Evolutionary conservation across 768 basidiomycete genomes (phyloP), one percentile per base, ranked within the genome.

Genomic region (Rhizopogon vulgaris): DNA sequence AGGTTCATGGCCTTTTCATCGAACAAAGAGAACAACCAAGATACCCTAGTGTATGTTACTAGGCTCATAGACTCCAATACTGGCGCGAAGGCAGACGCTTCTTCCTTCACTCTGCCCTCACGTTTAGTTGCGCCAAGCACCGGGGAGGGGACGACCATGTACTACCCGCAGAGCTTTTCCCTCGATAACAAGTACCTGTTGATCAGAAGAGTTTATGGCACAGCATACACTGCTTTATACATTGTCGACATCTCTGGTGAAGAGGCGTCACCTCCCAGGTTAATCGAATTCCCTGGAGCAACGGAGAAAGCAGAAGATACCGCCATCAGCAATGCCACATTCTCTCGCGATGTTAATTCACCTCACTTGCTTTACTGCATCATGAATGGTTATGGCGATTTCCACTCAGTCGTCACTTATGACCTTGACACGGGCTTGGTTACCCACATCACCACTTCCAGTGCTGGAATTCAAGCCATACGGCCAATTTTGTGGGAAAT

Each of bases 341-440:
- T 73, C 51, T 73, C 72, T 18, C 60, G 61, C 11, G 60, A 73
- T 50, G 60, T 61, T 10, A 48, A 52, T 2, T 58, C 53, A 37
- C 62, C 70, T 9, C 61, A 71, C 40, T 25, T 70, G 1, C 32
- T 63, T 12, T 73, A 75, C 48, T 18, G 72, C 49, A 51, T 63
- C 49, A 71, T 70, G 9, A 58, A 69, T 41, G 73, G 69, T 3
- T 75, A 69, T 49, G 68, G 74, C 14, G 69, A 76, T 49, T 73
- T 73, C 43, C 24, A 54, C 4, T 64, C 73, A 2, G 55, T 74
- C n/a, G 52, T 73, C 32, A 51, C 59, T 11, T 74, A 71, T 27
- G 65, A 74, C 49, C 58, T 66, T 14, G 38, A 57, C 37, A 59
- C 62, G 28, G 55, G 56, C 40, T 55, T 63, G 3, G 62, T 74